These are phyloP conservation scores for Chrysanthemum makinoi DNA, from an alignment of 129 eudicot species.

Conservation along the genomic window DNA sequence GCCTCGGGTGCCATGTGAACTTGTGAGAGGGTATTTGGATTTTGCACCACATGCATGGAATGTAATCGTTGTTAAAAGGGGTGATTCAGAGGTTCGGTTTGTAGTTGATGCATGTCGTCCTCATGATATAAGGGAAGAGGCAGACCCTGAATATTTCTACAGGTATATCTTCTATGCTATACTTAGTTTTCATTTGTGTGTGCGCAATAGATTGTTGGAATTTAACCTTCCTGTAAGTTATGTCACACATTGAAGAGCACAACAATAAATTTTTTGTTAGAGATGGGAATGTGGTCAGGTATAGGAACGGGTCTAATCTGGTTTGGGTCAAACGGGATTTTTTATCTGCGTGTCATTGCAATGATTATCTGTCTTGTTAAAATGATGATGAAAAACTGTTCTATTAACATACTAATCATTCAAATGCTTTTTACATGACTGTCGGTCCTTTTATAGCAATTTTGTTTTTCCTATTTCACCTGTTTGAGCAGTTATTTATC, in stretches of 20 bases:
- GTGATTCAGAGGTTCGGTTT: slow-evolving; percentile 76
- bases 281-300: too few species aligned
- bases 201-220: not conserved
- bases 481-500: too few species aligned
- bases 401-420: not conserved
- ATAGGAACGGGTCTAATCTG: too few species aligned
- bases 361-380: too few species aligned
- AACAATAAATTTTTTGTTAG: too few species aligned
- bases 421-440: not conserved
- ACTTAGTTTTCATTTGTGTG: not conserved
- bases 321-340: too few species aligned
- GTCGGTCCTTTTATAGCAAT: not conserved
- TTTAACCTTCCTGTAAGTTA: too few species aligned
- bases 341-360: too few species aligned
- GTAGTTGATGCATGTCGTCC: slow-evolving; percentile 96
- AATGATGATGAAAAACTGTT: too few species aligned
- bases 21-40: slow-evolving; percentile 93
- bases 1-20: slow-evolving; percentile 96
- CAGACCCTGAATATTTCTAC: slow-evolving; percentile 78
- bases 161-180: slow-evolving; percentile 44
- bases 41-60: slow-evolving; percentile 98
- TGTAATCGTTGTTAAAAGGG: slow-evolving; percentile 64
- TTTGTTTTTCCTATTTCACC: not conserved
- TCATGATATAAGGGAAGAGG: slow-evolving; percentile 83
- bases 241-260: too few species aligned